phyloP scores from a whole-genome alignment of 345 rosid species.

The Excoecaria agallocha region DNA sequence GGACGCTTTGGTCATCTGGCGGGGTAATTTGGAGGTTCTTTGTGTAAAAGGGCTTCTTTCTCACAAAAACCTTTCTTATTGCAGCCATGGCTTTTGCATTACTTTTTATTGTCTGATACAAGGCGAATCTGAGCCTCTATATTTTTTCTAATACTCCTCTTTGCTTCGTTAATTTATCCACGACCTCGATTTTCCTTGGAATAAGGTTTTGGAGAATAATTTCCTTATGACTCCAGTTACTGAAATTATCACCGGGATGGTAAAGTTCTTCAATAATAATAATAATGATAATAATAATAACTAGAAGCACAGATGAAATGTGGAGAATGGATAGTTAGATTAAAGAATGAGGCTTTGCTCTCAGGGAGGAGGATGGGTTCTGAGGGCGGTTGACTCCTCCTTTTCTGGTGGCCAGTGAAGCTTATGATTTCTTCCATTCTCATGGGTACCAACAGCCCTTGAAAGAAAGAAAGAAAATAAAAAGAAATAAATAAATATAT shows the following conservation, averaged over 20 bases:
- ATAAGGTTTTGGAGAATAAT: too few species aligned
- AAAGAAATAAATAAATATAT: neutral
- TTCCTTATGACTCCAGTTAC: too few species aligned
- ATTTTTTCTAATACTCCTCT: neutral
- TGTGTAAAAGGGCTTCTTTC: too few species aligned
- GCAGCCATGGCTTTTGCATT: neutral
- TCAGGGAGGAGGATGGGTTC: neutral
- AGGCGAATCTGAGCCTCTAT: constrained; percentile 5
- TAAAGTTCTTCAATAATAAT: too few species aligned
- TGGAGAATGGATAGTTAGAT: neutral
- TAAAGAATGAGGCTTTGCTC: constrained; percentile 4
- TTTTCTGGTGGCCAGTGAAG: neutral
- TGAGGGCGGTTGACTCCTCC: neutral
- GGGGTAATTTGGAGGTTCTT: neutral
- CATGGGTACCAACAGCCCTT: neutral
- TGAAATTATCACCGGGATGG: too few species aligned
- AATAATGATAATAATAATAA: too few species aligned
- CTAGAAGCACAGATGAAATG: too few species aligned
- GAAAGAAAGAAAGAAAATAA: neutral
- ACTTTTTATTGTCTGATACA: neutral
- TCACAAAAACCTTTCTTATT: neutral
- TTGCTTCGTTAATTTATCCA: too few species aligned
- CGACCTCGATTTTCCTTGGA: too few species aligned
- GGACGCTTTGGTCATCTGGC: neutral
- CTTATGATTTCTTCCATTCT: neutral